Conservation (phyloP, 805 yeast species). For the Cyberlindnera sargentensis region DNA sequence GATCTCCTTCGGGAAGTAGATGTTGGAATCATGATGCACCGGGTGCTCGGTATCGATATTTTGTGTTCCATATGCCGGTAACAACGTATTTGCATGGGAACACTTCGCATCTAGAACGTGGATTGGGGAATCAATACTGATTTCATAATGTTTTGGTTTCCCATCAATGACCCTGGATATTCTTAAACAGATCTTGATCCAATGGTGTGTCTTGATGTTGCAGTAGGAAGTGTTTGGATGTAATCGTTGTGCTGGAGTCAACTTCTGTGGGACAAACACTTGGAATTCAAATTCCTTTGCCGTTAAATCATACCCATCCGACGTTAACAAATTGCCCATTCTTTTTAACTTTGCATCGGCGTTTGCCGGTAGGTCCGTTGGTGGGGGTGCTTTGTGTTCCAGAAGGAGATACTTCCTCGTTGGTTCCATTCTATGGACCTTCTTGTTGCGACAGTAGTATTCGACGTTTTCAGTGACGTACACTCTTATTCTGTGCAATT, state of each 20-base stretch:
- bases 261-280: conserved; percentile 70
- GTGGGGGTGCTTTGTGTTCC: conserved; percentile 67
- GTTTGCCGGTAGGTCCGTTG: conserved; percentile 25
- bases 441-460: conserved; percentile 78
- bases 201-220: conserved; percentile 84
- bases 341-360: conserved; percentile 32
- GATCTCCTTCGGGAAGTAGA: conserved; percentile 33
- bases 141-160: conserved; percentile 87
- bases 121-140: conserved; percentile 91
- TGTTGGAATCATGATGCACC: conserved; percentile 27
- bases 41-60: conserved; percentile 2
- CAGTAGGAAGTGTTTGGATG: conserved; percentile 85
- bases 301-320: conserved; percentile 44
- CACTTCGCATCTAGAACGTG: conserved; percentile 72
- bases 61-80: conserved; percentile 59
- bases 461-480: conserved; percentile 86
- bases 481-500: conserved; percentile 78
- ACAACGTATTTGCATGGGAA: conserved; percentile 70
- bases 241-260: conserved; percentile 47
- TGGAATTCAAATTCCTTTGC: conserved; percentile 82
- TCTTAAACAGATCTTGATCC: conserved; percentile 87
- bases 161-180: conserved; percentile 60
- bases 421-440: conserved; percentile 91
- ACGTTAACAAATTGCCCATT: conserved; percentile 32
- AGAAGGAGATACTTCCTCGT: conserved; percentile 68